Conservation (phyloP, 2,329 filamentous ascomycete species). For the Phoma sp. region DNA sequence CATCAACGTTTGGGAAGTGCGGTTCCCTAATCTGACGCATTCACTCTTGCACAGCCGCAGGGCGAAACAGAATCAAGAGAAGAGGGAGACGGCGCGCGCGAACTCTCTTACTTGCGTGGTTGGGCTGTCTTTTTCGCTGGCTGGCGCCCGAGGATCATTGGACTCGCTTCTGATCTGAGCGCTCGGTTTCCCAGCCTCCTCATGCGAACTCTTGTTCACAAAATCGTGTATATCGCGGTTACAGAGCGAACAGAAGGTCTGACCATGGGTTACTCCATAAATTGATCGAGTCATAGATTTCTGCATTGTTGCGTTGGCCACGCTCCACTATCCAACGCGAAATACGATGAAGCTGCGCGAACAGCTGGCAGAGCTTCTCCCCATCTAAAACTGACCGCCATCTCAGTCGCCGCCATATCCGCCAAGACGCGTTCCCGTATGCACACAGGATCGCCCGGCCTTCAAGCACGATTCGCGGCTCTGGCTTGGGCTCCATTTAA, state of each 20-base stretch:
- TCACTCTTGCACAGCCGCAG: slow-evolving; percentile 13
- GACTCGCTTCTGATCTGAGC: slow-evolving; percentile 23
- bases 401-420: slow-evolving; percentile 10
- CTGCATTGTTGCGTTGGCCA: slow-evolving; percentile 14
- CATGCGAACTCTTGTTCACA: slow-evolving; percentile 16
- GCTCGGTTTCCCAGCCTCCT: slow-evolving; percentile 17
- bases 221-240: background rate
- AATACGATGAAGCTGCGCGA: slow-evolving; percentile 14
- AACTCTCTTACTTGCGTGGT: slow-evolving; percentile 33
- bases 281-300: slow-evolving; percentile 2
- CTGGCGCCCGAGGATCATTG: slow-evolving; percentile 32
- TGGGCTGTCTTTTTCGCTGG: slow-evolving; percentile 31
- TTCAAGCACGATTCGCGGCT: slow-evolving; percentile 17
- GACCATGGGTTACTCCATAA: slow-evolving; percentile 1
- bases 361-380: slow-evolving; percentile 18
- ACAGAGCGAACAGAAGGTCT: slow-evolving; percentile 11
- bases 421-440: slow-evolving; percentile 17
- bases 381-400: slow-evolving; percentile 17
- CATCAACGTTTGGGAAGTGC: slow-evolving; percentile 9
- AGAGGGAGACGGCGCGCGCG: slow-evolving; percentile 19
- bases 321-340: slow-evolving; percentile 12
- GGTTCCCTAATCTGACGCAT: slow-evolving; percentile 13
- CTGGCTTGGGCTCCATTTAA: slow-evolving; percentile 14
- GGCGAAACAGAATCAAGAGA: slow-evolving; percentile 16
- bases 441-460: slow-evolving; percentile 21